Percentiles rank a stretch among this genome's conserved stretches.
phyloP scores from a whole-genome alignment of 805 yeast genomes.

The Vanderwaltozyma polyspora region DNA sequence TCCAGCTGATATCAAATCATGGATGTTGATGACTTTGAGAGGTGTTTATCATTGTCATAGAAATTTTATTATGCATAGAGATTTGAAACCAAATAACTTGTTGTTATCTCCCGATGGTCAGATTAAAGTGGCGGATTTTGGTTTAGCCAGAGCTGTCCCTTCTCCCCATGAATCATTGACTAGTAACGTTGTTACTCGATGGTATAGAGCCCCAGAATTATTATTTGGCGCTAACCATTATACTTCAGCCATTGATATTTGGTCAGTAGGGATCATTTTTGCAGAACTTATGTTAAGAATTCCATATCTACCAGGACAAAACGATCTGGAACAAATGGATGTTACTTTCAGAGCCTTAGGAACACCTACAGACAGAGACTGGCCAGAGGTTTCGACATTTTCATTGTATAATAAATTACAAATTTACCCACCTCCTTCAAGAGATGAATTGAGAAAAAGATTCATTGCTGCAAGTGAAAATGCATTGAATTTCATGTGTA shows the following conservation, averaged over 20 bases:
- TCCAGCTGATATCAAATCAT: conserved; percentile 80
- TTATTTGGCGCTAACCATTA: conserved; percentile 82
- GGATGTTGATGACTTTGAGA: conserved; percentile 89
- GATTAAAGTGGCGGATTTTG: conserved; percentile 88
- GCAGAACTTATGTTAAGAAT: conserved; percentile 93
- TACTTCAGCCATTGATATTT: conserved; percentile 79
- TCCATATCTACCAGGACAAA: conserved; percentile 89
- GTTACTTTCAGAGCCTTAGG: conserved; percentile 94
- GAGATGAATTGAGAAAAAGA: conserved; percentile 67
- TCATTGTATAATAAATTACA: conserved; percentile 66
- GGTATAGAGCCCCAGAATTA: conserved; percentile 96
- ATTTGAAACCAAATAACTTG: conserved; percentile 85
- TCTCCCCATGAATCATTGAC: conserved; percentile 69
- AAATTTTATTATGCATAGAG: conserved; percentile 81
- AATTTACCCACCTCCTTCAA: conserved; percentile 73
- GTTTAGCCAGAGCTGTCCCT: conserved; percentile 70
- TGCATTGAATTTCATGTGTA: conserved; percentile 65
- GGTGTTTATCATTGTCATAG: conserved; percentile 96
- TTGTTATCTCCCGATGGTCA: conserved; percentile 79
- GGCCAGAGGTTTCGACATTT: conserved; percentile 82
- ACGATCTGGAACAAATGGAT: conserved; percentile 80
- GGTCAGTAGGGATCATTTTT: conserved; percentile 95
- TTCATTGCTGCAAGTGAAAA: conserved; percentile 84
- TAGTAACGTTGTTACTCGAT: conserved; percentile 90
- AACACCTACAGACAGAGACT: conserved; percentile 81